A percentile compares a stretch with the other conserved stretches of the same genome.
Evolutionary conservation across 345 rosid species (phyloP).

Genomic region (Euphorbia pulcherrima): DNA sequence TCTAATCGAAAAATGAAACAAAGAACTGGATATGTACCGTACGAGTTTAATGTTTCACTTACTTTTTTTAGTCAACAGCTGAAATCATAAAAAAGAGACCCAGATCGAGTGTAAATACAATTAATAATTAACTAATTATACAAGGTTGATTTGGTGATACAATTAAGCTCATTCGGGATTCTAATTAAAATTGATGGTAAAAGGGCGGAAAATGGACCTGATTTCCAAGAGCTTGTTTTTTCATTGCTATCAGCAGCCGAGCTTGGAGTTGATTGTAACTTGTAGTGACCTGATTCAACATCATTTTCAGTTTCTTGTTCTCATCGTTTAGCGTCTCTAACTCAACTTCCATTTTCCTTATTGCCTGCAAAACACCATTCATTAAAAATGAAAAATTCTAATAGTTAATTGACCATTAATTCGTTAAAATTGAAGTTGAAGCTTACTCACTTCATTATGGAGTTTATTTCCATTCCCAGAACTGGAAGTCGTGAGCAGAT

Average conservation of each 20-base stretch:
- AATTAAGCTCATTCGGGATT: no score
- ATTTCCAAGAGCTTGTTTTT: slow-evolving; percentile 41
- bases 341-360: slow-evolving; percentile 42
- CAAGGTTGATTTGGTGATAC: no score
- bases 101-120: slow-evolving; percentile 22
- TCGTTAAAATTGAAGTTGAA: neutral
- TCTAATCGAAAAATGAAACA: no score
- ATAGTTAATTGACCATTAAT: no score
- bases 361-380: slow-evolving; percentile 32
- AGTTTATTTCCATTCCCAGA: slow-evolving; percentile 41
- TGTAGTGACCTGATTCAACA: slow-evolving; percentile 57
- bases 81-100: neutral
- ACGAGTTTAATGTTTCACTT: no score
- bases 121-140: no score
- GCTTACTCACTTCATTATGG: slow-evolving; percentile 53
- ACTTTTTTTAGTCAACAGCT: neutral
- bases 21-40: neutral
- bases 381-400: neutral
- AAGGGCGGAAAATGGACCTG: slow-evolving; percentile 31
- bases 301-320: slow-evolving; percentile 54
- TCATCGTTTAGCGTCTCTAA: slow-evolving; percentile 59
- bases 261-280: slow-evolving; percentile 56
- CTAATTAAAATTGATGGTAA: no score
- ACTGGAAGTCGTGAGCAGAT: slow-evolving; percentile 41
- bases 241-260: slow-evolving; percentile 55